Base-by-base conservation (phyloP, 768 basidiomycete genomes). In the Boletus vermiculosoides region DNA sequence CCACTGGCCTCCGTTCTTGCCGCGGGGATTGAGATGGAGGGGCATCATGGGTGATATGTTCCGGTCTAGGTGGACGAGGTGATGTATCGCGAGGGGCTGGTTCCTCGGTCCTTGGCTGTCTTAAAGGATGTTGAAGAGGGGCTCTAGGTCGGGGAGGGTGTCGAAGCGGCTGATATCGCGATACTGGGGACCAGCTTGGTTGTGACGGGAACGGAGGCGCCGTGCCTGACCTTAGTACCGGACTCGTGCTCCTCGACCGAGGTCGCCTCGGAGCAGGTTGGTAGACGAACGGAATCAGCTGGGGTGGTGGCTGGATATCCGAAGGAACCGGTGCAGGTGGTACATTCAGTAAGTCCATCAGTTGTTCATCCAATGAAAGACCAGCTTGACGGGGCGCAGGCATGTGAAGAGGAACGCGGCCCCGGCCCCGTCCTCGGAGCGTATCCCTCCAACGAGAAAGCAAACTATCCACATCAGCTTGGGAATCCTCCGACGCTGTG, bases 261-360 rank as follows among this genome's bases (percentile, higher is more conserved):
- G 71, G 53, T 18, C 66, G 66, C 45, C 73, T 63, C 8, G 78
- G 76, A 8, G 76, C 72, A 15, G 83, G 83, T 40, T 81, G 79
- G 62, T 83, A 86, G 13, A 71, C 69, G 53, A 88, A 80, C 0
- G 82, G 83, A 0, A 80, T 74, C 6, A 88, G 64, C 5, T 75
- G 70, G 0, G 87, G 86, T 13, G 86, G 80, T 2, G 69, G 72
- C 46, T 79, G 74, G 16, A 80, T 74, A 15, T 73, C 71, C 8
- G 73, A 71, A 16, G 74, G 74, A 6, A 76, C 70, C 1, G 75
- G 69, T 22, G 73, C 71, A 16, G 77, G 73, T 10, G 74, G 76
- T 12, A 82, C 66, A n/a, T 80, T 78, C 28, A 90, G 62, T 34
- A 89, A 77, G 9, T 85, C 83, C 55, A 84, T 80, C 5, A 90